Conservation (phyloP, 108 stramenopile genomes). For the Seminavis robusta region DNA sequence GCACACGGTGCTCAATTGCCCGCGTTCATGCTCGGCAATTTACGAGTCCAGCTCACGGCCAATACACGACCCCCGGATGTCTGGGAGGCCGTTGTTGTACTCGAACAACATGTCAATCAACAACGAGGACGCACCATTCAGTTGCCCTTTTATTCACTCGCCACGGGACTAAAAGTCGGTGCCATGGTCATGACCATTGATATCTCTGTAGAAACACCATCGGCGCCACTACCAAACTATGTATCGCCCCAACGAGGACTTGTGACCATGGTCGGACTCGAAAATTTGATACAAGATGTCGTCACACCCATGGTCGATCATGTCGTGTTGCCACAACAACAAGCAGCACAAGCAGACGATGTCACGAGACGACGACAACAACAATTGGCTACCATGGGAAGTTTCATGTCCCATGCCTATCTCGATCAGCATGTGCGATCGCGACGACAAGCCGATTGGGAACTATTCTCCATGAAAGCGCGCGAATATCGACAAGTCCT, state of each 20-base stretch:
- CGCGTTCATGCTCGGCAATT: slow-evolving; percentile 35
- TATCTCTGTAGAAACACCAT: too few relatives aligned
- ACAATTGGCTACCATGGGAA: slow-evolving; percentile 77
- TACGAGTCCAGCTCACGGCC: not conserved
- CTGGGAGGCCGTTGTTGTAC: slow-evolving; percentile 1
- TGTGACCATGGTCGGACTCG: slow-evolving; percentile 19
- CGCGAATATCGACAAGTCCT: slow-evolving; percentile 25
- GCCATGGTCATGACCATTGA: too few relatives aligned
- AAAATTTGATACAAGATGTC: slow-evolving; percentile 33
- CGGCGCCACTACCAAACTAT: too few relatives aligned
- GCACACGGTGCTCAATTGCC: slow-evolving; percentile 36
- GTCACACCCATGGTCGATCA: too few relatives aligned
- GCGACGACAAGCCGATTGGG: slow-evolving; percentile 40
- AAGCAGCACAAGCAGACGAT: not conserved
- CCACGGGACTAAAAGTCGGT: too few relatives aligned
- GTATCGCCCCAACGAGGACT: too few relatives aligned
- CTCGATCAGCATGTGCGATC: slow-evolving; percentile 48
- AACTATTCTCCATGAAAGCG: slow-evolving; percentile 40
- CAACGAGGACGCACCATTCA: too few relatives aligned
- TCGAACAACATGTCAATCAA: not conserved
- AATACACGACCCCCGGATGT: not conserved
- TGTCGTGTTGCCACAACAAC: not conserved
- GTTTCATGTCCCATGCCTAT: slow-evolving; percentile 53
- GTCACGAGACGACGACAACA: slow-evolving; percentile 38
- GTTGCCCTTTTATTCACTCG: too few relatives aligned